Evolutionary conservation across 1,284 basidiomycete genomes (phyloP), one percentile per base, ranked within the genome.

Genomic region (Ustilago tritici): DNA sequence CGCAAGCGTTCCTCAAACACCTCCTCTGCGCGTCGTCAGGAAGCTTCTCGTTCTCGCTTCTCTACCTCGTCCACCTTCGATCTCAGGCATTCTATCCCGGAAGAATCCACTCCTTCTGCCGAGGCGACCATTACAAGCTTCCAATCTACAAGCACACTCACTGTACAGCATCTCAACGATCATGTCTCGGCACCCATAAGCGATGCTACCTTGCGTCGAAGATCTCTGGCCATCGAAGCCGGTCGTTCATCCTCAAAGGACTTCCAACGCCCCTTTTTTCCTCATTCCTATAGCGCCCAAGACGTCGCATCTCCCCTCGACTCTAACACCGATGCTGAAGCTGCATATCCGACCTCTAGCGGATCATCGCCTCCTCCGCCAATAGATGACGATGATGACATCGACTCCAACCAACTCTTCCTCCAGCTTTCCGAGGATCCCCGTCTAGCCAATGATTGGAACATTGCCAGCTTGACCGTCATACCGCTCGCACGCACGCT

Each of bases 381-480:
- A 8, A 65, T 63, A 4, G 65, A 74, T 28, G 71, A 74, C 50
- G 71, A 68, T 28, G 65, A 74, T 43, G 71, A 74, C 40, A 38
- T 74, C 11, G 71, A 74, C 23, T 57, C 65, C 10, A 74, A 74
- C 23, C 58, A 65, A 3, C 53, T 74, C 15, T 74, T 55, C 35
- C 56, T 64, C 11, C 61, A 65, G 10, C 61, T 74, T 12, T 74
- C 71, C 11, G 65, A 74, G 28, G n/a, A 74, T 10, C 55, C 58
- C 0, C 32, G 35, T 7, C 49, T 65, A 2, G 19, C 50, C 10
- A 38, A n/a, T 7, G 71, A 74, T 49, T 74, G 71, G 71, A 64
- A 47, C 41, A 28, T 61, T 4, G 71, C 65, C 8, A 56, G 57
- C 38, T 46, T 74, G 15, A 65, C 59, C 0, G 17, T 74, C 14